These are phyloP conservation scores for Avena sativa DNA, from an alignment of 176 grass and related monocot genomes.

Conservation along the genomic window DNA sequence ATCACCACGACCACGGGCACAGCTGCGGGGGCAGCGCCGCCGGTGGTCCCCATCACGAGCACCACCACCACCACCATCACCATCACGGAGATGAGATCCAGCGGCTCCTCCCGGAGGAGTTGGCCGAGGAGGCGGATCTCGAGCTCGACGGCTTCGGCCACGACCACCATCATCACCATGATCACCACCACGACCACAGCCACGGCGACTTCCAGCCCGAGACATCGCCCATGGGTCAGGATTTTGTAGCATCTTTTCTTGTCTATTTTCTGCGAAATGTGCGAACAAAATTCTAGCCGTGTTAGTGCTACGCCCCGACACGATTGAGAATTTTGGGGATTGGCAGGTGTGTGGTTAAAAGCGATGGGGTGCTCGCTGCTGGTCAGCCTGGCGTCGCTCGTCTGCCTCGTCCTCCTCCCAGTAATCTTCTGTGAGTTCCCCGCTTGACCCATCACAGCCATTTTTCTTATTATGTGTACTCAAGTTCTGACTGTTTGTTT, in stretches of 20 bases:
- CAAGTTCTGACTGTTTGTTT: slow-evolving; percentile 11
- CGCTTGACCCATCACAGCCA: neutral
- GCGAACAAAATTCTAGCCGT: slow-evolving; percentile 17
- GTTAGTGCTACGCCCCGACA: neutral
- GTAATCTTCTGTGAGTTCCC: slow-evolving; percentile 85
- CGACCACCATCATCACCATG: slow-evolving; percentile 1
- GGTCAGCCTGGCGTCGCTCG: slow-evolving; percentile 93
- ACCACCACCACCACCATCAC: slow-evolving; percentile 48
- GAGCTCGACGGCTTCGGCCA: slow-evolving; percentile 54
- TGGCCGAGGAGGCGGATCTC: slow-evolving; percentile 98
- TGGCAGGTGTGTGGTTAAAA: slow-evolving; percentile 80
- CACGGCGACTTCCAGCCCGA: slow-evolving; percentile 51
- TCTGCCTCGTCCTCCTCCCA: slow-evolving; percentile 91
- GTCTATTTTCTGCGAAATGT: neutral
- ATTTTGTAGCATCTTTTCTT: neutral
- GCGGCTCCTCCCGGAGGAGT: slow-evolving; percentile 83
- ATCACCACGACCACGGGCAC: slow-evolving; percentile 54
- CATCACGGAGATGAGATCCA: slow-evolving; percentile 57
- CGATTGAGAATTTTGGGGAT: slow-evolving; percentile 38
- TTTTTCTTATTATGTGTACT: slow-evolving; percentile 3
- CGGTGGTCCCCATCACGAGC: slow-evolving; percentile 27
- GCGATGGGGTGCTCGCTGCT: slow-evolving; percentile 98
- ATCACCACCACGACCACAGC: slow-evolving; percentile 45
- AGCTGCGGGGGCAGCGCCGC: slow-evolving; percentile 23
- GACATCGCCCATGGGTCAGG: slow-evolving; percentile 68